These are phyloP conservation scores for Galeopsis tetrahit DNA, from an alignment of 257 asterid species.

Conservation along the genomic window DNA sequence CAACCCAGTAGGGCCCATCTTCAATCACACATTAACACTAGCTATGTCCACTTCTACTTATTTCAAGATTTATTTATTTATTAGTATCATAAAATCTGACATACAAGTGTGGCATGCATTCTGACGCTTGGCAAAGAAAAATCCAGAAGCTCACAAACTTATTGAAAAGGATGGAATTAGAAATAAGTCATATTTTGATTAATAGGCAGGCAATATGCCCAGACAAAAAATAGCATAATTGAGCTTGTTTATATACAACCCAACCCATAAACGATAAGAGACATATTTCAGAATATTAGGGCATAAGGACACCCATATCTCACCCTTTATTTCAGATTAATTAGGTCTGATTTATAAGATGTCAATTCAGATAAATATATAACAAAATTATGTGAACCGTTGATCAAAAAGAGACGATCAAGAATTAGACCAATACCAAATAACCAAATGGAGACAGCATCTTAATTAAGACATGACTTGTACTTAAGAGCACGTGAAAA, in stretches of 20 bases:
- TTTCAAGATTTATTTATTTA: background rate
- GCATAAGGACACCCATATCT: background rate
- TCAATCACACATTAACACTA: conserved; percentile 4
- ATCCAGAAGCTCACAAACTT: background rate
- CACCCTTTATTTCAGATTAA: background rate
- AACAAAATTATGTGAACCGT: too few species aligned
- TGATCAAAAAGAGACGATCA: background rate
- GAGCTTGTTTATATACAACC: background rate
- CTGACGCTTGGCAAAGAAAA: background rate
- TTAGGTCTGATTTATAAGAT: too few species aligned
- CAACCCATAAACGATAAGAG: background rate
- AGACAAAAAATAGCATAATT: background rate
- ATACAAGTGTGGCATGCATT: conserved; percentile 4
- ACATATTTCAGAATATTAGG: background rate
- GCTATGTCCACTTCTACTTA: background rate
- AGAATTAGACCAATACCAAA: conserved; percentile 18
- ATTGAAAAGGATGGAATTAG: background rate
- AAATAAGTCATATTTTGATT: background rate
- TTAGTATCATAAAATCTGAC: background rate
- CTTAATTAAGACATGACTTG: conserved; percentile 7
- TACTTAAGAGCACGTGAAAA: conserved; percentile 48
- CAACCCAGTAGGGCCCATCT: background rate
- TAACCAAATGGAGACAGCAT: conserved; percentile 45
- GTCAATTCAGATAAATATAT: too few species aligned
- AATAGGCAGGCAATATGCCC: background rate